Evolutionary conservation across 1,139 yeast species (phyloP).

Genomic region (Saccharomyces hybrid): DNA sequence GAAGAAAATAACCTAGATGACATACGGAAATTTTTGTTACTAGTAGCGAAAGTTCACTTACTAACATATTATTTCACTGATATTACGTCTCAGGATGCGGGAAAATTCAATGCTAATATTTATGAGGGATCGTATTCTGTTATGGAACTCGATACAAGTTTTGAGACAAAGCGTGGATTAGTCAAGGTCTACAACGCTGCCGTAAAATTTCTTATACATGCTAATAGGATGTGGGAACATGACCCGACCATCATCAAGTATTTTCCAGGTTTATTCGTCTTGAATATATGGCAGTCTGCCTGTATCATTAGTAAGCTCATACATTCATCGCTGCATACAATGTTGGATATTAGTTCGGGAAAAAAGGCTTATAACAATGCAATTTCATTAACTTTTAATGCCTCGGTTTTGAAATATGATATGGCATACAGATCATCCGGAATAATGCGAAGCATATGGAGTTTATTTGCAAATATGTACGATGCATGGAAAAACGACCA

Average conservation of each 20-base stretch:
- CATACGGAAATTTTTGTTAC: constrained; percentile 56
- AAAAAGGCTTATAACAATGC: constrained; percentile 64
- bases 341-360: constrained; percentile 66
- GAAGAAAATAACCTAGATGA: constrained; percentile 45
- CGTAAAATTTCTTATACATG: constrained; percentile 58
- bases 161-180: constrained; percentile 66
- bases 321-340: constrained; percentile 61
- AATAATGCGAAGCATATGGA: constrained; percentile 92
- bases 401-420: constrained; percentile 84
- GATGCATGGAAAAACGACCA: constrained; percentile 27
- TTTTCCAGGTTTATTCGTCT: constrained; percentile 74
- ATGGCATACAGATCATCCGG: constrained; percentile 90
- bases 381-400: constrained; percentile 60
- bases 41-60: constrained; percentile 70
- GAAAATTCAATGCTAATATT: constrained; percentile 9
- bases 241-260: constrained; percentile 62
- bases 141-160: constrained; percentile 17
- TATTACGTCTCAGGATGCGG: constrained; percentile 31
- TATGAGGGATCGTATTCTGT: constrained; percentile 7
- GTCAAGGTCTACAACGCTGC: constrained; percentile 76
- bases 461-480: constrained; percentile 47
- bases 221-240: constrained; percentile 50
- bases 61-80: constrained; percentile 77
- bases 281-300: constrained; percentile 86
- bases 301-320: constrained; percentile 71